Conservation (phyloP, 2,329 filamentous ascomycete species). For the Emergomyces orientalis region DNA sequence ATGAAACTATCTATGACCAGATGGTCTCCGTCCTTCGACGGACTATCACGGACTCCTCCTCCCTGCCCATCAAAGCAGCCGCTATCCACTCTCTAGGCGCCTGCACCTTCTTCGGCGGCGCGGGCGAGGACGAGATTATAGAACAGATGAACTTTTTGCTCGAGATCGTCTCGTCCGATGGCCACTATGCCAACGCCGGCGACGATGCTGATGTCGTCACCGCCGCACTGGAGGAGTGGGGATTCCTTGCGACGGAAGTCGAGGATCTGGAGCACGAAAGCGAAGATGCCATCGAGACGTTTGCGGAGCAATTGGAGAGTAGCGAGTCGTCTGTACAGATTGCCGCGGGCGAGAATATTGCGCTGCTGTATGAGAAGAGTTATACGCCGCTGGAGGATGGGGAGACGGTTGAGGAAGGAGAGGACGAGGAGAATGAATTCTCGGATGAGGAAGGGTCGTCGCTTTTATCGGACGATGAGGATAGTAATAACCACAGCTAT, state of each 20-base stretch:
- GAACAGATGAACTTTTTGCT: conserved; percentile 67
- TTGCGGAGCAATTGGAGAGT: conserved; percentile 78
- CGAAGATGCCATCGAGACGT: conserved; percentile 64
- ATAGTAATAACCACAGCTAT: no score
- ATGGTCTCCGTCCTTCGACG: conserved; percentile 51
- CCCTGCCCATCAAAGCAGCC: conserved; percentile 54
- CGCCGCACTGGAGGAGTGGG: conserved; percentile 69
- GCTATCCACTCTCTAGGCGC: conserved; percentile 66
- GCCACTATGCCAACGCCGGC: conserved; percentile 58
- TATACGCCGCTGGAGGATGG: conserved; percentile 51
- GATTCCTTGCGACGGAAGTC: conserved; percentile 66
- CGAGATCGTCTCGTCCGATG: conserved; percentile 72
- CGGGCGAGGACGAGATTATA: conserved; percentile 55
- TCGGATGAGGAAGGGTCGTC: conserved; percentile 38
- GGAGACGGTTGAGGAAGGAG: conserved; percentile 39
- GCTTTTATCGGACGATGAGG: conserved; percentile 24
- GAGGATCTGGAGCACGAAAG: conserved; percentile 65
- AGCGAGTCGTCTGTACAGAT: conserved; percentile 63
- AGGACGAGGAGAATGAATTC: conserved; percentile 31
- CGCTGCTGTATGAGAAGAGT: conserved; percentile 69
- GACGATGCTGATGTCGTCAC: conserved; percentile 63
- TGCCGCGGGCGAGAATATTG: conserved; percentile 69
- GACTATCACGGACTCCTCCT: conserved; percentile 57
- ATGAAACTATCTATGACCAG: conserved; percentile 56
- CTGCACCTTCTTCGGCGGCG: conserved; percentile 67